These are phyloP conservation scores for Apiospora malaysiana DNA, from an alignment of 2,329 filamentous ascomycete genomes.

Conservation along the genomic window DNA sequence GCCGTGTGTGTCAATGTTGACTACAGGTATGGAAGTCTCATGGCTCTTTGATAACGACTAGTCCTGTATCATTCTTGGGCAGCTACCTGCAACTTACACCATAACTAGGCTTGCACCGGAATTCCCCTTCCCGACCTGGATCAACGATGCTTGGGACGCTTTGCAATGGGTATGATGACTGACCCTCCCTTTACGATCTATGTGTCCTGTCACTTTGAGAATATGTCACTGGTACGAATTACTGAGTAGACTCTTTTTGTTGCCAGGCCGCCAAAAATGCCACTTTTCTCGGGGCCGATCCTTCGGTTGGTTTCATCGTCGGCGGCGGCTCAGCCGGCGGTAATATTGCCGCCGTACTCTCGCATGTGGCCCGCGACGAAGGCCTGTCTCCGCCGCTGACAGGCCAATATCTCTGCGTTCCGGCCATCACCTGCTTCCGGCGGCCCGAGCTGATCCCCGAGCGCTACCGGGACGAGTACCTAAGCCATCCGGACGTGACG, in stretches of 20 bases:
- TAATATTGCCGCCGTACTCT: conserved; percentile 45
- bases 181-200: too few relatives aligned
- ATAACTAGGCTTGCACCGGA: conserved; percentile 48
- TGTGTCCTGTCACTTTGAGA: neutral
- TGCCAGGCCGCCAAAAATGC: conserved; percentile 44
- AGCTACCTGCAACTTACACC: neutral
- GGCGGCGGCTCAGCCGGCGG: conserved; percentile 48
- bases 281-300: conserved; percentile 45
- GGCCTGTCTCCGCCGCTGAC: conserved; percentile 50
- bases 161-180: conserved; percentile 46
- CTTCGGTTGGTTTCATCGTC: conserved; percentile 28
- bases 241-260: neutral
- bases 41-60: neutral
- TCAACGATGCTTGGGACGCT: conserved; percentile 52
- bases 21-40: conserved; percentile 40
- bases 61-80: neutral
- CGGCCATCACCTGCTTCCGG: conserved; percentile 38
- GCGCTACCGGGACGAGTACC: conserved; percentile 34
- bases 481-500: conserved; percentile 34
- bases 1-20: conserved; percentile 49
- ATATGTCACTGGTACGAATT: neutral
- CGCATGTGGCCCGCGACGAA: conserved; percentile 48
- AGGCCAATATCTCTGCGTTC: conserved; percentile 52
- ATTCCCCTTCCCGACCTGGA: conserved; percentile 49
- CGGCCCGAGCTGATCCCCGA: conserved; percentile 30